phyloP scores from a whole-genome alignment of 129 eudicot genomes.

The Chrysanthemum seticuspe region DNA sequence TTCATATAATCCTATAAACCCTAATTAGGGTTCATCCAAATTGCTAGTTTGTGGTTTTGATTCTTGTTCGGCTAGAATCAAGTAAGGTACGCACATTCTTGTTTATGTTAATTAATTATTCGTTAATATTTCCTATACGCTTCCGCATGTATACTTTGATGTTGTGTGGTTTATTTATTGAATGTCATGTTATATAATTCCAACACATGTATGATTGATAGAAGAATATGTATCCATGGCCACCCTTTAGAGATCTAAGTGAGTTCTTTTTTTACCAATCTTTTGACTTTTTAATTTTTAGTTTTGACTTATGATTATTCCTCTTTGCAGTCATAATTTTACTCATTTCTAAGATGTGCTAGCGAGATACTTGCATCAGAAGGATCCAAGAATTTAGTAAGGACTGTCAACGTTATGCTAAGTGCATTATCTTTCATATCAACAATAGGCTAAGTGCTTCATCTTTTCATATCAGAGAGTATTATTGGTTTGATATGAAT shows the following conservation, averaged over 20 bases:
- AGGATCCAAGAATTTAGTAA: no score
- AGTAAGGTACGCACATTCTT: no score
- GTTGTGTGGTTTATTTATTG: no score
- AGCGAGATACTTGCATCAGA: no score
- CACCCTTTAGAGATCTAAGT: constrained; percentile 96
- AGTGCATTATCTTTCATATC: constrained; percentile 5
- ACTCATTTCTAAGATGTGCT: constrained; percentile 79
- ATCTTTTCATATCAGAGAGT: constrained; percentile 92
- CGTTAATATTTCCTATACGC: no score
- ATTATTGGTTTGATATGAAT: constrained; percentile 94
- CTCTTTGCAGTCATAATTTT: constrained; percentile 69
- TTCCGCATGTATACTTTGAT: no score
- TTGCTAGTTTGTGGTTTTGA: no score
- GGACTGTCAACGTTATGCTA: constrained; percentile 41
- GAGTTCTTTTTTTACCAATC: constrained; percentile 24
- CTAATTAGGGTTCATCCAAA: no score
- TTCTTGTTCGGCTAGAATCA: no score
- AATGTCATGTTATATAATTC: no score
- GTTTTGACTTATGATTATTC: constrained; percentile 9
- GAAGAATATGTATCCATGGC: constrained; percentile 97
- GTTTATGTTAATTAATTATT: no score
- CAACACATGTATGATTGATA: constrained; percentile 82
- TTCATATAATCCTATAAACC: no score
- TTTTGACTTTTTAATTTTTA: not conserved
- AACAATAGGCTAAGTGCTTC: constrained; percentile 90